phyloP scores from a whole-genome alignment of 441 rosid species.

The Euphorbia schlechtendalii region DNA sequence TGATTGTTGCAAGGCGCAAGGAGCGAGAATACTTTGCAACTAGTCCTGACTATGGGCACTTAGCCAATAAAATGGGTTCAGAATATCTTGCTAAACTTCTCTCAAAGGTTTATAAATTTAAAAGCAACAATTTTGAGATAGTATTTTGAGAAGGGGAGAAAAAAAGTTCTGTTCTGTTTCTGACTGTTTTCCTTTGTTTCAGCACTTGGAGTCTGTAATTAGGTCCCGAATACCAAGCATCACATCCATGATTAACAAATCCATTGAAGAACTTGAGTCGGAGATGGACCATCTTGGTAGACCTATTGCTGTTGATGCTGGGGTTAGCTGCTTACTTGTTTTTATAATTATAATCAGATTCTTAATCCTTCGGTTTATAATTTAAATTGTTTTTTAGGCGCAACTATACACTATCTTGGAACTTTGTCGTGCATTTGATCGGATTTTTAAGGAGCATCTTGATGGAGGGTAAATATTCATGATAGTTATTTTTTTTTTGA shows the following conservation, averaged over 20 bases:
- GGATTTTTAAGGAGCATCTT: conserved; percentile 83
- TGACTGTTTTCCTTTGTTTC: conserved; percentile 19
- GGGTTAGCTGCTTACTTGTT: conserved; percentile 44
- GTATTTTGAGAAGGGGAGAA: background rate
- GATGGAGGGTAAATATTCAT: conserved; percentile 74
- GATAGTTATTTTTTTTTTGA: too few species aligned
- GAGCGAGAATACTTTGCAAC: conserved; percentile 90
- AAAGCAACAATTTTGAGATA: background rate
- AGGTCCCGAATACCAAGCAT: conserved; percentile 90
- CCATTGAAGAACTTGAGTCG: conserved; percentile 84
- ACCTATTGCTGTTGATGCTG: conserved; percentile 87
- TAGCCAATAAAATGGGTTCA: conserved; percentile 92
- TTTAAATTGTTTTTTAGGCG: conserved; percentile 41
- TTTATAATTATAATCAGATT: background rate
- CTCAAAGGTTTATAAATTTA: conserved; percentile 52
- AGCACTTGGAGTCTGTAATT: conserved; percentile 88
- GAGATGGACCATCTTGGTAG: conserved; percentile 91
- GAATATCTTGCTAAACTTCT: conserved; percentile 93
- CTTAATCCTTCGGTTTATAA: conserved; percentile 6
- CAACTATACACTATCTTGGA: conserved; percentile 79
- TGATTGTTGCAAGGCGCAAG: conserved; percentile 90
- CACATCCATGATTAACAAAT: conserved; percentile 81
- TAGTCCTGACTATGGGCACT: conserved; percentile 93
- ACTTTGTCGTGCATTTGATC: conserved; percentile 87
- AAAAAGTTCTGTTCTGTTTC: background rate